Evolutionary conservation across 2,329 filamentous ascomycete genomes (phyloP), one percentile per base, ranked within the genome.

Genomic region (Cytospora mali): DNA sequence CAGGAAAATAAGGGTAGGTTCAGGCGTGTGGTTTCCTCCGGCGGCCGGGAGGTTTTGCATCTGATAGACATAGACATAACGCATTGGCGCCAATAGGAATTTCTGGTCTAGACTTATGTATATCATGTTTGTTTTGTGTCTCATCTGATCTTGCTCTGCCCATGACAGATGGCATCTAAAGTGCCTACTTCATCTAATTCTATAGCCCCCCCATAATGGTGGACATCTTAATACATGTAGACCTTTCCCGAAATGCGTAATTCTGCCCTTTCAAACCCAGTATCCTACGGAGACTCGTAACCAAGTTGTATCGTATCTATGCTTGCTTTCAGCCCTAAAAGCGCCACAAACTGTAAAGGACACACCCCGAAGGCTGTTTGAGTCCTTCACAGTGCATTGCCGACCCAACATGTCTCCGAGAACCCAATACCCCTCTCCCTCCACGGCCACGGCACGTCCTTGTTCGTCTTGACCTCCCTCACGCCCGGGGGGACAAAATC

Each of bases 391-490:
- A 63, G 27, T 7, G 63, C 51, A 33, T 42, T 65, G 5, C 56
- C 56, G n/a, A 57, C 33, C 56, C 63, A 65, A 35, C 63, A 65
- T 25, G 61, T 35, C 28, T 63, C 60, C 3, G 55, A 55, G 29
- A 62, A 60, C 5, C 55, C 63, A 10, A 63, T 52, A 23, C 50
- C 35, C n/a, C 46, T 62, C 29, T 63, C 60, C 16, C 46, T 42
- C 63, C 63, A 65, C 16, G 63, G 60, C 63, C 60, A 65, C 16
- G 55, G 48, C 49, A 61, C 61, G 25, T 65, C 63, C 39, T 65
- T 65, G 29, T 59, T 62, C 10, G 33, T 54, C 46, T 31, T 51
- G 21, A 29, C 52, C 27, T 28, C 52, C 51, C 25, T 23, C 23
- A 55, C 52, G 31, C 51, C n/a, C 16, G 46, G 14, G 16, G 48